Evolutionary conservation across 495 filamentous ascomycete genomes (phyloP).

Genomic region (Terfezia boudieri): DNA sequence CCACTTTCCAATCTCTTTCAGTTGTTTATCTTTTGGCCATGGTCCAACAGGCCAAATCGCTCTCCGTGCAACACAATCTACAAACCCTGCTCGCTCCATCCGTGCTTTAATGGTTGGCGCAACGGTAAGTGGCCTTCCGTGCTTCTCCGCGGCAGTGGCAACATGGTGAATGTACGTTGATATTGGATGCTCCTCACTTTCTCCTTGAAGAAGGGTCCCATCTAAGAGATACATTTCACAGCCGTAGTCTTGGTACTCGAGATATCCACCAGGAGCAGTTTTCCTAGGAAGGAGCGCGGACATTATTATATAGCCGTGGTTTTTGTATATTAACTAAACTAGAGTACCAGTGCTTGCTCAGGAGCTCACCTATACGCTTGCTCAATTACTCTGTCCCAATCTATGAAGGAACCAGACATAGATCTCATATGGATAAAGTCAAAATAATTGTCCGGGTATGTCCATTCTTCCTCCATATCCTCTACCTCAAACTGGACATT

Average conservation of each 20-base stretch:
- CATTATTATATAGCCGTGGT: too few species aligned
- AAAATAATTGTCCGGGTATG: slow-evolving; percentile 30
- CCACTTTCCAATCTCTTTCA: neutral
- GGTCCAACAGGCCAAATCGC: neutral
- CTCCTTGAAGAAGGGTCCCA: neutral
- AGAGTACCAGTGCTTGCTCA: too few species aligned
- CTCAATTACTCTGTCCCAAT: slow-evolving; percentile 29
- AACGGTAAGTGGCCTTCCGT: neutral
- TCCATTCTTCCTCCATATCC: slow-evolving; percentile 37
- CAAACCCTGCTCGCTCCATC: neutral
- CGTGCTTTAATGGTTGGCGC: neutral
- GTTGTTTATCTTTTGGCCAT: neutral
- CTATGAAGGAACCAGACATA: slow-evolving; percentile 32
- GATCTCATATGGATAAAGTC: slow-evolving; percentile 39
- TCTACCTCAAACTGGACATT: slow-evolving; percentile 42
- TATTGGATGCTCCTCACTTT: neutral
- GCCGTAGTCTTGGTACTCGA: slow-evolving; percentile 32
- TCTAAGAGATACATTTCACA: neutral
- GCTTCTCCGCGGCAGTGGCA: neutral
- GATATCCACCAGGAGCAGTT: slow-evolving; percentile 41
- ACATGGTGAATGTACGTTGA: neutral
- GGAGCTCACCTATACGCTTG: neutral
- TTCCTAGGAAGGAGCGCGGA: slow-evolving; percentile 19
- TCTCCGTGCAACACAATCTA: neutral
- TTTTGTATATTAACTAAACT: too few species aligned